Percentiles rank a stretch among this genome's conserved stretches.
phyloP scores from a whole-genome alignment of 352 stramenopile species.

The Globisporangium paroecandrum region DNA sequence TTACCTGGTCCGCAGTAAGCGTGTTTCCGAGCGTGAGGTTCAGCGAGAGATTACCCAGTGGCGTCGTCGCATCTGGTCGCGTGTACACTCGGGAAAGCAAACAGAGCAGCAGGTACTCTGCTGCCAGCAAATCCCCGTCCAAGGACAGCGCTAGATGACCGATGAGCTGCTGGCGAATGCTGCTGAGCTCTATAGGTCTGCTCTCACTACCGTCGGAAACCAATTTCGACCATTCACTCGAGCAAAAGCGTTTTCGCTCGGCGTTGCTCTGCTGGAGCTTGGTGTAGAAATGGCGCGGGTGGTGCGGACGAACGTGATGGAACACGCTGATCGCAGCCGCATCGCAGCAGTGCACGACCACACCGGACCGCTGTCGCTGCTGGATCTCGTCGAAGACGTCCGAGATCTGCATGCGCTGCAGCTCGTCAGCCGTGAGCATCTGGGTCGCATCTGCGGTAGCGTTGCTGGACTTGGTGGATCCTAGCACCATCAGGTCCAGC shows the following conservation, averaged over 20 bases:
- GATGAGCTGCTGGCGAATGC: slow-evolving; percentile 38
- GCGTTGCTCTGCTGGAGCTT: slow-evolving; percentile 34
- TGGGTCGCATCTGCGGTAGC: slow-evolving; percentile 18
- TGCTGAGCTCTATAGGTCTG: slow-evolving; percentile 11
- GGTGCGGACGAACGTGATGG: slow-evolving; percentile 52
- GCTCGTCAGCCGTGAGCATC: slow-evolving; percentile 25
- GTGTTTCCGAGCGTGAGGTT: slow-evolving; percentile 44
- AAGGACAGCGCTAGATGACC: slow-evolving; percentile 39
- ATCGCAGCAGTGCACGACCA: slow-evolving; percentile 69
- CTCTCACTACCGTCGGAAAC: slow-evolving; percentile 6
- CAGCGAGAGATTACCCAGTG: slow-evolving; percentile 68
- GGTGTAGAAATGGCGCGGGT: slow-evolving; percentile 27
- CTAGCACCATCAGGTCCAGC: slow-evolving; percentile 58
- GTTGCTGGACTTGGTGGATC: slow-evolving; percentile 12
- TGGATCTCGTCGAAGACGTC: slow-evolving; percentile 62
- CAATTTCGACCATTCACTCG: slow-evolving; percentile 29
- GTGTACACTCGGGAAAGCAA: slow-evolving; percentile 74
- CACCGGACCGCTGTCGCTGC: slow-evolving; percentile 40
- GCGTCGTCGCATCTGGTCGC: slow-evolving; percentile 53
- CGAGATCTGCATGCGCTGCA: slow-evolving; percentile 59
- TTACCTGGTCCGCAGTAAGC: not conserved
- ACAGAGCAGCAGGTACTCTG: slow-evolving; percentile 70
- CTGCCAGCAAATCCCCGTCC: slow-evolving; percentile 42
- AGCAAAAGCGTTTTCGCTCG: slow-evolving; percentile 32
- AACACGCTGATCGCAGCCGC: slow-evolving; percentile 30